Base-by-base conservation (phyloP, 2,329 filamentous ascomycete genomes). In the Trichophyton mentagrophytes region DNA sequence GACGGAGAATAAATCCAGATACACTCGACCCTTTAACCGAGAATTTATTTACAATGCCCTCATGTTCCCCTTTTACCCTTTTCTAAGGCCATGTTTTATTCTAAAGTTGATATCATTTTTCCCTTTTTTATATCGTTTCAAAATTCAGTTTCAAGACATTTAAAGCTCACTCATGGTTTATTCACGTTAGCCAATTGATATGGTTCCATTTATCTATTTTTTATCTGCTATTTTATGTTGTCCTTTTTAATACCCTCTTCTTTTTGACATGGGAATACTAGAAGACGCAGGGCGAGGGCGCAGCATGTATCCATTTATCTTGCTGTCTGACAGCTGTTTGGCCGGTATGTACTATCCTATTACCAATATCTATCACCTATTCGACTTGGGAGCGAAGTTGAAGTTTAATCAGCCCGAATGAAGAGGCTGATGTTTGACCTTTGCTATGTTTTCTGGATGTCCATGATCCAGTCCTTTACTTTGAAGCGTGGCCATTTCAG, bases 1-100 rank as follows among this genome's bases (percentile, higher is more conserved):
- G 89, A 95, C 63, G 86, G 86, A 62, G 85, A 87, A 68, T 78
- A 49, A 36, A 59, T n/a, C 8, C 3, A 36, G 15, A 25, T 22
- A 5, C 22, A 30, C 17, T 17, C 15, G n/a, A 20, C 22, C 49
- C 27, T 53, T 53, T 30, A 33, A 9, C n/a, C 51, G 15, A 20
- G n/a, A 38, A 30, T 7, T 22, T 25, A 27, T 7, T 22, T 25
- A 25, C 46, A 51, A 22, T 49, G 46, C 46, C 46, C 11, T 22
- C 46, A 49, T 13, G 20, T 27, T 27, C 27, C 15, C 8, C 17
- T 33, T 44, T 15, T 44, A n/a, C 40, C n/a, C 3, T 44, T 55
- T 55, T 36, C 3, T 20, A 55, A 55, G 51, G 49, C 3, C 27
- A n/a, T 36, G 11, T 33, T 55, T 20, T 55, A 53, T 20, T 53